Base-by-base conservation (phyloP, 1,139 yeast species). In the Blastobotrys malaysiensis region DNA sequence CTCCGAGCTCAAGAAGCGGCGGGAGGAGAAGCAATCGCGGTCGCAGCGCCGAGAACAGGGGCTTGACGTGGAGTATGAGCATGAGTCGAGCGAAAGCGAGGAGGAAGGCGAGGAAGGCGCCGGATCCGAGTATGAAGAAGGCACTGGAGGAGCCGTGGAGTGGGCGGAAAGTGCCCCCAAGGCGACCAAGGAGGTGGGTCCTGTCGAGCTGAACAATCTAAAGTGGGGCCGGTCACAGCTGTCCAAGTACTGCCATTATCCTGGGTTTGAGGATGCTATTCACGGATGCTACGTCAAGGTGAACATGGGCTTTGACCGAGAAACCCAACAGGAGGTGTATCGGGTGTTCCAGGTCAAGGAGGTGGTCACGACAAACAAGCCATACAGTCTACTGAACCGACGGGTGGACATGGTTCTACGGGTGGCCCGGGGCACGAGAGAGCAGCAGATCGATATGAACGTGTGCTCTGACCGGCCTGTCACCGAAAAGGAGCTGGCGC, bases 261-360 rank as follows among this genome's bases (percentile, higher is more conserved):
- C 93, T 7, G 90, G 83, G 26, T 91, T 93, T 69, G 83, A 80
- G 53, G 83, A 81, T 20, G 78, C 80, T 0, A 79, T 88, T 13
- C 75, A 80, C 43, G 95, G 89, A 22, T 82, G 95, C 48, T 89
- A 78, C 69, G 95, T 93, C 36, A 81, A 91, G 61, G 83, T 93
- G 53, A 88, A 89, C 66, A 79, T 91, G 57, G 97, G 96, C 4
- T 66, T 75, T 46, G 87, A 86, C 64, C 78, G 77, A 53, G 78
- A 82, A 50, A 81, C 83, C 6, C 81, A 85, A 48, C 74, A 74
- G 61, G 79, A 86, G n/a, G 80, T 82, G 57, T 93, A 93, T 70
- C 78, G 97, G 63, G 80, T 91, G 81, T 96, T 93, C 48, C 86
- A 83, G 65, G 82, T 95, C 52, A 84, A 83, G 60, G 86, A 82